Evolutionary conservation across 495 filamentous ascomycete genomes (phyloP), one percentile per base, ranked within the genome.

Genomic region (Penicillium dipodomyicola): DNA sequence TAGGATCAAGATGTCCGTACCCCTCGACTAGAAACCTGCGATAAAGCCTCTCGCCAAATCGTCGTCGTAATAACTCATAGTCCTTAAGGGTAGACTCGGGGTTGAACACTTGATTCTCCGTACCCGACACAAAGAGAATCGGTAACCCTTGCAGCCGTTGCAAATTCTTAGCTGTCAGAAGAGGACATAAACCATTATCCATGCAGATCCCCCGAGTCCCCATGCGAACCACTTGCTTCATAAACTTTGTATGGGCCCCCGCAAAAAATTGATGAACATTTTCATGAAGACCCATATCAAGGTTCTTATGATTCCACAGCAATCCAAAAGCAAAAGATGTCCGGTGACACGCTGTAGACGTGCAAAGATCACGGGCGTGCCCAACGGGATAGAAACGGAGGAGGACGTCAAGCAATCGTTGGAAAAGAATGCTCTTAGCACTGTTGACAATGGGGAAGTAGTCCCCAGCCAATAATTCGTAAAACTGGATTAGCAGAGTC

Each of bases 1-100:
- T 87, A 48, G 76, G 77, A 69, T 88, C 86, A 50, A 88, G 64
- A 63, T 88, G 86, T 23, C 86, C 86, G 54, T 87, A 85, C n/a
- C 82, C 80, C 8, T 81, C 77, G 8, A 86, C 77, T 7, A 86
- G 75, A 20, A 72, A 61, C 17, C 84, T 69, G 39, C 71, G 72
- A 65, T 87, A 87, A 46, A 73, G 42, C 29, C 63, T 56, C 39
- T 66, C 61, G 0, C 81, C 80, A 67, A 88, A 86, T 15, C 59
- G 61, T 23, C 82, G 72, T 40, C 79, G 75, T 32, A 87, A 71
- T 44, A 80, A 62, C 64, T 81, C 77, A 59, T 84, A 87, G 20
- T 80, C 81, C 44, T 67, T 71, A 53, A 82, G 76, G 9, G 83
- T 89, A 33, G 76, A 73, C 70, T 81, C 77, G 14, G 81, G 79